These are phyloP conservation scores for Acacia acuminata DNA, from an alignment of 306 rosid genomes.

Conservation along the genomic window DNA sequence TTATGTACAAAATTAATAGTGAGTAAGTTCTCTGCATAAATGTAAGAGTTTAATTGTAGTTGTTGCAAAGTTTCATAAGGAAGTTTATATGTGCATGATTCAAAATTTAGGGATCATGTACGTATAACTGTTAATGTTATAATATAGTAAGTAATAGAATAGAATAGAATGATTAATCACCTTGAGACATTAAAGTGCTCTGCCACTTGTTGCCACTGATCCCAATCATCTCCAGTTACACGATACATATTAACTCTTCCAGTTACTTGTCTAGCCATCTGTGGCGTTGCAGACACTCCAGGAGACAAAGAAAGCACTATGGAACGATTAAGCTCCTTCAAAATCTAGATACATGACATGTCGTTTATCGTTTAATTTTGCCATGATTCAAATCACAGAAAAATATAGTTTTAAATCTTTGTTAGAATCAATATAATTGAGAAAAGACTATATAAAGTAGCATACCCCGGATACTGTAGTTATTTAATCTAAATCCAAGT, in stretches of 20 bases:
- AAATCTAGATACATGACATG: conserved; percentile 46
- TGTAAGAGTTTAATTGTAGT: no score
- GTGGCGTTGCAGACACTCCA: conserved; percentile 65
- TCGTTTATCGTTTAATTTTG: neutral
- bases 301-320: conserved; percentile 71
- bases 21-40: no score
- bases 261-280: conserved; percentile 51
- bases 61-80: no score
- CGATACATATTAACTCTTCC: conserved; percentile 63
- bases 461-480: conserved; percentile 52
- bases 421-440: neutral
- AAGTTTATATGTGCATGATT: no score
- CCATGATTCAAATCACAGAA: neutral
- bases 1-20: no score
- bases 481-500: conserved; percentile 58
- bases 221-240: conserved; percentile 86
- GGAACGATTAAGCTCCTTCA: conserved; percentile 44
- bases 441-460: neutral
- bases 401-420: no score
- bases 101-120: no score
- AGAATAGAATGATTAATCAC: neutral
- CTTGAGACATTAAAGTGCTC: conserved; percentile 67
- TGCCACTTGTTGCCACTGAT: conserved; percentile 56
- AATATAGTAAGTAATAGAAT: no score
- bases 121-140: no score